Base-by-base conservation (phyloP, 129 eudicot genomes). In the Centaurea solstitialis region DNA sequence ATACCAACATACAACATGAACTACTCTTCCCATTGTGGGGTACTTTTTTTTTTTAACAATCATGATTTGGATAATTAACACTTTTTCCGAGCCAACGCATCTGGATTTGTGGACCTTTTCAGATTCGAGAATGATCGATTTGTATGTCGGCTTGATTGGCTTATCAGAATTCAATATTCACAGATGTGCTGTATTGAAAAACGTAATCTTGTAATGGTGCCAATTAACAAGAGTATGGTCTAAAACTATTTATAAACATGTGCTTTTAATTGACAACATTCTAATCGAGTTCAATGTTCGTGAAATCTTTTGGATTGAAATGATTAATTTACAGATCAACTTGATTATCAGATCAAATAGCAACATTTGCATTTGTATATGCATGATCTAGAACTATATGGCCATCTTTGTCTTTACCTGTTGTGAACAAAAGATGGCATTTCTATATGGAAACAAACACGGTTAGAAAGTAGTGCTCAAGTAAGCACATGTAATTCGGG, bases 1-100 rank as follows among this genome's bases (percentile, higher is more conserved):
- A 71, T 59, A 53, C 71, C 81, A 76, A 82, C 85, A 82, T 68
- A 76, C 57, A 70, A 69, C 75, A 68, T 79, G 80, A 66, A 67
- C 22, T 67, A 76, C 62, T 21, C 73, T 77, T 47, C 74, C 41
- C 20, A 4, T 24, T 67, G 81, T 77, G 74, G 74, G 81, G 81
- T 77, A 43, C 33, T 24, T 21, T 23, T 26, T 11, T 21, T 17
- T 57, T 57, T 57, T 17, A 57, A 67, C 67, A 77, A 33, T 77
- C 20, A 40, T 77, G 47, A 6, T 67, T 77, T 77, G 81, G 81
- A 77, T 77, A 68, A 17, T 57, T 6, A n/a, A 43, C 38, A 78
- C 43, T 13, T 45, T 78, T 13, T 66, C 1, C 21, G 2, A 68
- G 81, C 69, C 74, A 67, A 43, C 28, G 33, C 10, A 43, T 43